A percentile compares a stretch with the other conserved stretches of the same genome.
Evolutionary conservation across 495 filamentous ascomycete species (phyloP).

Genomic region (Oleoguttula mirabilis): DNA sequence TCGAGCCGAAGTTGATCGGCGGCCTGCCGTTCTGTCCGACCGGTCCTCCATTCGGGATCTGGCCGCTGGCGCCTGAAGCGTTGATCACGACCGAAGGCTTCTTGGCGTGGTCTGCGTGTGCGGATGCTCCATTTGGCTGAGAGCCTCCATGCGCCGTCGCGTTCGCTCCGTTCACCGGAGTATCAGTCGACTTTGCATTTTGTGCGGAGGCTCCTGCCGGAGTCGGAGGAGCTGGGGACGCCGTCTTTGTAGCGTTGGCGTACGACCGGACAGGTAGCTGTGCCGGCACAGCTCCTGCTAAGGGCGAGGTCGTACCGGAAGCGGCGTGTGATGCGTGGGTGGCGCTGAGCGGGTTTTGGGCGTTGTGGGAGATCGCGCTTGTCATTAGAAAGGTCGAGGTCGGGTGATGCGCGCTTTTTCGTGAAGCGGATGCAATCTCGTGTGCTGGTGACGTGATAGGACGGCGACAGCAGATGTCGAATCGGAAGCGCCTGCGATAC

Average conservation of each 20-base stretch:
- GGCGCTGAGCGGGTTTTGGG: conserved; percentile 31
- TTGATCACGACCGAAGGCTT: conserved; percentile 75
- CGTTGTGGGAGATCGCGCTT: conserved; percentile 27
- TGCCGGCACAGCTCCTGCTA: conserved; percentile 51
- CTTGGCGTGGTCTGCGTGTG: conserved; percentile 53
- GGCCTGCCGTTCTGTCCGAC: conserved; percentile 45
- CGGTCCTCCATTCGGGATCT: conserved; percentile 63
- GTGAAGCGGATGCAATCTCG: neutral
- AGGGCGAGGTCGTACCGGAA: conserved; percentile 48
- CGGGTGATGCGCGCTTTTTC: neutral
- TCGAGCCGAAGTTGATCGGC: conserved; percentile 62
- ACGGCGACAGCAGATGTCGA: conserved; percentile 35
- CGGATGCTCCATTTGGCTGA: conserved; percentile 29
- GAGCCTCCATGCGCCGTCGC: conserved; percentile 44
- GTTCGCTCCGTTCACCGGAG: conserved; percentile 74
- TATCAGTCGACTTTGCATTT: conserved; percentile 71
- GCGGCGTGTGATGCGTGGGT: conserved; percentile 43
- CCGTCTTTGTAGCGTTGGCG: conserved; percentile 69
- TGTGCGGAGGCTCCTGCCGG: conserved; percentile 62
- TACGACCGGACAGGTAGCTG: conserved; percentile 45
- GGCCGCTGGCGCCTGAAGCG: conserved; percentile 59
- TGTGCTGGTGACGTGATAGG: conserved; percentile 8
- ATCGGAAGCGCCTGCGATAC: conserved; percentile 30
- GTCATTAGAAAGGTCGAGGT: conserved; percentile 29
- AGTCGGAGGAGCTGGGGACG: conserved; percentile 46